Base-by-base conservation (phyloP, 176 grass and related monocot genomes). In the Eragrostis nindensis region DNA sequence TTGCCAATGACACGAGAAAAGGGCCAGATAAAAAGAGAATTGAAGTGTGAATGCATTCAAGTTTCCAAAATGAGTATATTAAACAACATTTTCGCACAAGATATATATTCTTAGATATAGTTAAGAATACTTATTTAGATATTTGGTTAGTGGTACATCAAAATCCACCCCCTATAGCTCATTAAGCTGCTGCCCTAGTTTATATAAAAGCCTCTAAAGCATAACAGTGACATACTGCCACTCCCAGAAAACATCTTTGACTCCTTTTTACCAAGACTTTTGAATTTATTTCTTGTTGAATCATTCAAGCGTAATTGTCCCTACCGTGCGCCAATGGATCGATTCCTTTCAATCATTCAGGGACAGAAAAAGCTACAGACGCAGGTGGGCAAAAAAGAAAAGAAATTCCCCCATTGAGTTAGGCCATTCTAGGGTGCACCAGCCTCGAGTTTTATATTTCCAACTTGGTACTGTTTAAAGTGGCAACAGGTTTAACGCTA, bases 261-360 rank as follows among this genome's bases (percentile, higher is more conserved):
- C 47, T 72, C 66, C 71, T 81, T 89, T 89, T 81, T 77, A 85
- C 77, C 27, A 46, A 76, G 70, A 65, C 54, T 76, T 70, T 76
- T 81, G 64, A 81, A 72, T 81, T 76, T 42, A 40, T 47, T 85
- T 77, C 64, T 77, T 32, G 55, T 66, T 77, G 66, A 71, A 85
- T 77, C 82, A 81, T 66, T 40, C 17, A 82, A 81, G 41, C 66
- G 78, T 77, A 46, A 71, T 27, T 75, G 65, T 76, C 82, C 77
- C 87, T 76, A 89, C 82, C 48, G 66, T 56, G 71, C 87, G 81
- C 82, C 87, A 81, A 57, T 75, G 13, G 41, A 77, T 57, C 21
- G 66, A 81, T 81, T 81, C 71, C 40, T 81, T 59, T 85, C 87
- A 81, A 89, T 85, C 82, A 89, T 89, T 81, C 65, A 85, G 40